phyloP scores from a whole-genome alignment of 1,139 yeast species.

The Kodamaea sp. region DNA sequence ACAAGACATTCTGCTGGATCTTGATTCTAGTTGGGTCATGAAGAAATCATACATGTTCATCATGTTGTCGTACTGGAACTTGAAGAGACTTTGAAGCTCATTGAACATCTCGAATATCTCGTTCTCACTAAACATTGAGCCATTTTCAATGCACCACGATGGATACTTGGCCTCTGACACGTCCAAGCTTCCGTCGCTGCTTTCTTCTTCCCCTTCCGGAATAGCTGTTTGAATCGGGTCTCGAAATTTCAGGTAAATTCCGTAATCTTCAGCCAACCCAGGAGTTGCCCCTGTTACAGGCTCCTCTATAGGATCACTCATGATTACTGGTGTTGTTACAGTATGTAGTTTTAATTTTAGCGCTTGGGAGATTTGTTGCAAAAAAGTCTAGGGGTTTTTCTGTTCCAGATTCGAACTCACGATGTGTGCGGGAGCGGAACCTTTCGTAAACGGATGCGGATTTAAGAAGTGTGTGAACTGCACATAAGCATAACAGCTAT shows the following conservation, averaged over 20 bases:
- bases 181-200: too few species aligned
- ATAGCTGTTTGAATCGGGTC: slow-evolving; percentile 4
- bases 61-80: slow-evolving; percentile 40
- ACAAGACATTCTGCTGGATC: slow-evolving; percentile 42
- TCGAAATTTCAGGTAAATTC: slow-evolving; percentile 9
- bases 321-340: too few species aligned
- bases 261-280: slow-evolving; percentile 11
- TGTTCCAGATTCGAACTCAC: too few species aligned
- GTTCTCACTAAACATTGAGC: slow-evolving; percentile 21
- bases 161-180: slow-evolving; percentile 16
- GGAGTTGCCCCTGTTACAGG: too few species aligned
- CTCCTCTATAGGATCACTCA: too few species aligned
- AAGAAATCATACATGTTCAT: slow-evolving; percentile 40
- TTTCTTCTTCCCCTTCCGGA: background rate
- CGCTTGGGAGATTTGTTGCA: too few species aligned
- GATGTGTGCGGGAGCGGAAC: too few species aligned
- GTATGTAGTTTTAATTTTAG: too few species aligned
- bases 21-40: slow-evolving; percentile 42
- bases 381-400: too few species aligned
- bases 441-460: too few species aligned
- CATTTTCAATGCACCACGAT: slow-evolving; percentile 41
- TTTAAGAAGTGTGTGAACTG: too few species aligned
- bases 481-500: too few species aligned
- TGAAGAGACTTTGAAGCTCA: slow-evolving; percentile 25
- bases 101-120: slow-evolving; percentile 24